Base-by-base conservation (phyloP, 2,329 filamentous ascomycete species). In the Thelonectria olida region DNA sequence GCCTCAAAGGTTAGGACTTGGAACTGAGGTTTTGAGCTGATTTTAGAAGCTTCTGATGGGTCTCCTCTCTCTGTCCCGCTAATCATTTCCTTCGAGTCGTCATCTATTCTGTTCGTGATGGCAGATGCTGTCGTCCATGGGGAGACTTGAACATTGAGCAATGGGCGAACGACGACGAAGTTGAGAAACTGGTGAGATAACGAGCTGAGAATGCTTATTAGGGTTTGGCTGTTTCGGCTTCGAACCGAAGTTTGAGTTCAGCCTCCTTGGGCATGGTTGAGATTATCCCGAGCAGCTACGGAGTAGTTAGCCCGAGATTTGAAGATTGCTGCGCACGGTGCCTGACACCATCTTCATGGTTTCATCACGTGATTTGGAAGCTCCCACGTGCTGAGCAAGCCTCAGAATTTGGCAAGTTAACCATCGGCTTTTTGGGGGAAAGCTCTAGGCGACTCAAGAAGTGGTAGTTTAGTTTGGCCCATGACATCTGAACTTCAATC, bases 21-120 rank as follows among this genome's bases (percentile, higher is more conserved):
- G 10, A 13, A 31, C 13, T 8, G 5, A 31, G 9, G 28, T 31
- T 31, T 45, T 48, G 45, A 61, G 27, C 44, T 48, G 23, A 25
- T 36, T n/a, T 59, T 67, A 22, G 56, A 56, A 64, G 50, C 56
- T 57, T 62, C 55, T 19, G 49, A 22, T 55, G 64, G 68, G 62
- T 27, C 25, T 27, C 52, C 23, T 54, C 58, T 61, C 20, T 59
- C 51, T 52, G 62, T 64, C 67, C 68, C 68, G 64, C 66, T 61
- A 44, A 48, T 47, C 17, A 22, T 25, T n/a, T 7, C 20, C 20
- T 45, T 51, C 48, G 51, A 52, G 36, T 67, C 66, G 68, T 66
- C 68, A 70, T 70, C 36, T 58, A 70, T 69, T 57, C 19, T 15
- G 25, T 34, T 48, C 27, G n/a, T 48, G 31, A 53, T 42, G 28